Conservation (phyloP, 2,329 filamentous ascomycete species). For the Microsporum canis region DNA sequence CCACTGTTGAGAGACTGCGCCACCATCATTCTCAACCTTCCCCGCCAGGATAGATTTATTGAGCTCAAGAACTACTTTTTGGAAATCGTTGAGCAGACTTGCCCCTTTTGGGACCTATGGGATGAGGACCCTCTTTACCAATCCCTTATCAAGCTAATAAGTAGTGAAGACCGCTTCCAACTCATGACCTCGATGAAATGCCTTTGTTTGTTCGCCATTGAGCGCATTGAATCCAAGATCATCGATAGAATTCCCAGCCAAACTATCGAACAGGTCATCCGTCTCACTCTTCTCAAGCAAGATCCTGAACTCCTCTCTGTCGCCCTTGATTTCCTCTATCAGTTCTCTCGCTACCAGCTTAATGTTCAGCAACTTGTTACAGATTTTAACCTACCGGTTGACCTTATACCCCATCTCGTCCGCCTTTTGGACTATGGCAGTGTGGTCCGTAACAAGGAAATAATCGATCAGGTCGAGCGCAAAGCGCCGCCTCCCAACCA, state of each 20-base stretch:
- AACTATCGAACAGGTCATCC: constrained; percentile 46
- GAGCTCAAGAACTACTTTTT: constrained; percentile 86
- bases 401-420: constrained; percentile 64
- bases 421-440: constrained; percentile 68
- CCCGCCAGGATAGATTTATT: constrained; percentile 55
- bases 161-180: constrained; percentile 64
- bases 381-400: constrained; percentile 27
- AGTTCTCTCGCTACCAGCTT: constrained; percentile 75
- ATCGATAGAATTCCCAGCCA: constrained; percentile 57
- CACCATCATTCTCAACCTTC: constrained; percentile 69
- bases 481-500: constrained; percentile 48
- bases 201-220: constrained; percentile 78
- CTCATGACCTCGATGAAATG: constrained; percentile 72
- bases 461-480: constrained; percentile 46
- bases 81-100: constrained; percentile 83
- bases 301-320: constrained; percentile 85
- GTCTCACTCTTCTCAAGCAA: constrained; percentile 37
- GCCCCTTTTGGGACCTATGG: constrained; percentile 63
- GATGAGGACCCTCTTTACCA: constrained; percentile 67
- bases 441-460: constrained; percentile 49
- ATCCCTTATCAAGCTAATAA: constrained; percentile 50
- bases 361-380: constrained; percentile 63
- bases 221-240: constrained; percentile 65
- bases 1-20: constrained; percentile 65
- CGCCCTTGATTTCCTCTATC: constrained; percentile 87